A percentile compares a stretch with the other conserved stretches of the same genome.
Evolutionary conservation across 176 grass and related monocot species (phyloP).

Genomic region (Avena atlantica): DNA sequence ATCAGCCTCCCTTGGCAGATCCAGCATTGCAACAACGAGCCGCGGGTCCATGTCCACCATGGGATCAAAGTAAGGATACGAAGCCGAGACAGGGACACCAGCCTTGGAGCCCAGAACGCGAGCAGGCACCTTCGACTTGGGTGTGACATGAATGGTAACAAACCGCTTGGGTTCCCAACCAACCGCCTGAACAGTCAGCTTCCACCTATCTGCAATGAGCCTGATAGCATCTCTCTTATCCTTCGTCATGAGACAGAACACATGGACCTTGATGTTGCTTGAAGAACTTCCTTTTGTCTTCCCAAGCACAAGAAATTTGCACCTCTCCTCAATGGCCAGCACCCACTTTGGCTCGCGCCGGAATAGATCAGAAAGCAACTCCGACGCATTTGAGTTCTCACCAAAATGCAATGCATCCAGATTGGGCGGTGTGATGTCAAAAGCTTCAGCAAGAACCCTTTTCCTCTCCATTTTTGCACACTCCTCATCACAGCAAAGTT

Average conservation of each 20-base stretch:
- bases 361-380: conserved; percentile 73
- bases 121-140: conserved; percentile 77
- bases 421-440: conserved; percentile 86
- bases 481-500: conserved; percentile 87
- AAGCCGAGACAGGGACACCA: conserved; percentile 50
- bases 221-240: conserved; percentile 87
- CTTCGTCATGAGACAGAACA: conserved; percentile 78
- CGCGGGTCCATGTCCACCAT: conserved; percentile 91
- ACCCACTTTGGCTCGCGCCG: conserved; percentile 89
- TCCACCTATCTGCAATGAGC: conserved; percentile 90
- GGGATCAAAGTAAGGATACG: conserved; percentile 68
- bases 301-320: conserved; percentile 90
- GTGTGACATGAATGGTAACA: conserved; percentile 77
- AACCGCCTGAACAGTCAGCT: conserved; percentile 75
- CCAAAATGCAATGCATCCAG: conserved; percentile 88
- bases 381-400: conserved; percentile 60
- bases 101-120: conserved; percentile 77
- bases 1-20: conserved; percentile 91
- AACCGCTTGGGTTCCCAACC: conserved; percentile 92
- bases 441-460: conserved; percentile 87
- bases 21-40: conserved; percentile 87
- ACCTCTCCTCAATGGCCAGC: conserved; percentile 87
- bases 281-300: conserved; percentile 67
- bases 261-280: conserved; percentile 69
- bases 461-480: conserved; percentile 89